phyloP scores from a whole-genome alignment of 2,329 filamentous ascomycete species.

The Pestalotiopsis sp. region DNA sequence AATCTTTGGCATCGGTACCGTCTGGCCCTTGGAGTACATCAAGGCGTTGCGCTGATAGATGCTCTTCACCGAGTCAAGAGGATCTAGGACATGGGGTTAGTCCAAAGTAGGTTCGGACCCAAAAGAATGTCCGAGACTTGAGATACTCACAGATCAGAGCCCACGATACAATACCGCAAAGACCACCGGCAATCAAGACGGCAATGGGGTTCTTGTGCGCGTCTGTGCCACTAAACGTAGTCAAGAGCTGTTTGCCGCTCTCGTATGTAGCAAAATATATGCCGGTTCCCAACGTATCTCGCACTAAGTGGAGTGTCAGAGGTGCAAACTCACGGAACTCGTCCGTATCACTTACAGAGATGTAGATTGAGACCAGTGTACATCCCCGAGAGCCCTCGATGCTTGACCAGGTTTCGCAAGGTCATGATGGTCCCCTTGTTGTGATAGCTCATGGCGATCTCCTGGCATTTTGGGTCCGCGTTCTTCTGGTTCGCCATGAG shows the following conservation, averaged over 20 bases:
- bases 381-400: conserved; percentile 70
- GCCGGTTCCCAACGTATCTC: conserved; percentile 79
- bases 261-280: conserved; percentile 92
- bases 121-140: not conserved
- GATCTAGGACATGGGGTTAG: conserved; percentile 42
- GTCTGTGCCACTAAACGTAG: conserved; percentile 69
- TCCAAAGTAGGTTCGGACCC: not conserved
- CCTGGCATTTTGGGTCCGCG: conserved; percentile 50
- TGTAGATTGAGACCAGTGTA: conserved; percentile 82
- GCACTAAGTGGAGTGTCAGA: conserved; percentile 42
- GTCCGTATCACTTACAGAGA: conserved; percentile 57
- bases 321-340: not conserved
- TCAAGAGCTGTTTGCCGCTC: conserved; percentile 78
- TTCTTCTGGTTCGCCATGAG: conserved; percentile 64
- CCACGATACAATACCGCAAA: conserved; percentile 85
- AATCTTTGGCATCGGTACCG: conserved; percentile 69
- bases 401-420: conserved; percentile 73
- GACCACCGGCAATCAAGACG: conserved; percentile 74
- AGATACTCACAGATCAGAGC: conserved; percentile 66
- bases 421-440: conserved; percentile 78
- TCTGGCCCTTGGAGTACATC: conserved; percentile 65
- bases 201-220: conserved; percentile 78
- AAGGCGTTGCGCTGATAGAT: conserved; percentile 83
- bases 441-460: conserved; percentile 68
- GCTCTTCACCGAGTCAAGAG: conserved; percentile 81